phyloP scores from a whole-genome alignment of 306 rosid genomes.

The Datisca glomerata region DNA sequence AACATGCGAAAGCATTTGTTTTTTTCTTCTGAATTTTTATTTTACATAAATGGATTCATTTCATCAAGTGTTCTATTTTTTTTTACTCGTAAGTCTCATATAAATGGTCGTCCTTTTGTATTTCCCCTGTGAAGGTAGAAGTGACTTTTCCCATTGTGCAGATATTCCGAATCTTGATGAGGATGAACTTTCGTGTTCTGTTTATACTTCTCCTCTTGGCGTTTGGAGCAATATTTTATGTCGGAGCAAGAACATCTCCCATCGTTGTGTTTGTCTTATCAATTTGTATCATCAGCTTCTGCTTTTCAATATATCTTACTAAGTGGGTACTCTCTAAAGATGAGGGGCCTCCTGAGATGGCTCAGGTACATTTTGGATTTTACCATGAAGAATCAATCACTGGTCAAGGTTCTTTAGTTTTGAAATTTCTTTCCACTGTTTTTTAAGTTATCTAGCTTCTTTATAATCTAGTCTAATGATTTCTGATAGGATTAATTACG shows the following conservation, averaged over 20 bases:
- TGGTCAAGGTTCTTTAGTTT: too few relatives aligned
- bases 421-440: too few relatives aligned
- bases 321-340: slow-evolving; percentile 98
- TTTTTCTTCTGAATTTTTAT: too few relatives aligned
- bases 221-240: slow-evolving; percentile 63
- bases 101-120: too few relatives aligned
- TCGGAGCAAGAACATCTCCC: slow-evolving; percentile 88
- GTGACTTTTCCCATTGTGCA: slow-evolving; percentile 23
- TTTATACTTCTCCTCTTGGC: slow-evolving; percentile 51
- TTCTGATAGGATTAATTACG: too few relatives aligned
- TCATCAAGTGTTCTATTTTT: too few relatives aligned
- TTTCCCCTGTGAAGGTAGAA: slow-evolving; percentile 5
- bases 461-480: too few relatives aligned
- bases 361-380: slow-evolving; percentile 68
- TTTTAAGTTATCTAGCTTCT: too few relatives aligned
- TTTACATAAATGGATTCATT: too few relatives aligned
- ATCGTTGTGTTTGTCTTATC: slow-evolving; percentile 81
- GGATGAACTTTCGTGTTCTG: slow-evolving; percentile 67
- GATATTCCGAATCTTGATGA: slow-evolving; percentile 67
- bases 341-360: slow-evolving; percentile 99
- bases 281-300: slow-evolving; percentile 82
- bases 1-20: too few relatives aligned
- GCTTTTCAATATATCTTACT: slow-evolving; percentile 54
- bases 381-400: too few relatives aligned
- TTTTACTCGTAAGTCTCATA: too few relatives aligned